Evolutionary conservation across 2,329 filamentous ascomycete genomes (phyloP).

Genomic region (Blumeria graminis): DNA sequence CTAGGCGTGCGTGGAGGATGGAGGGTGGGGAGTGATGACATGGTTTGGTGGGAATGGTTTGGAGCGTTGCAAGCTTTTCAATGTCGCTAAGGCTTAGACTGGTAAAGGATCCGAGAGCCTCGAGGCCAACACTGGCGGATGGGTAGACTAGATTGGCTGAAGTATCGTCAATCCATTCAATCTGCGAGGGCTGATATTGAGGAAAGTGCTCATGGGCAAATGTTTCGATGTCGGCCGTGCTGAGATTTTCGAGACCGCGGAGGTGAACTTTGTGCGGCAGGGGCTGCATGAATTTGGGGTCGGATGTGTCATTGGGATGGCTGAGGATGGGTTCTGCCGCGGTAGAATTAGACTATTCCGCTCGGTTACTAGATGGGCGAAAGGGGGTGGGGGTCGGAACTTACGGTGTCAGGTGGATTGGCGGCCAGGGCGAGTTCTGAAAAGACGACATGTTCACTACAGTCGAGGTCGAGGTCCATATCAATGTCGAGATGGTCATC

Average conservation of each 20-base stretch:
- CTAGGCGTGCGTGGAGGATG: conserved; percentile 46
- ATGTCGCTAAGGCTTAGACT: conserved; percentile 24
- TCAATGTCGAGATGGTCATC: not conserved
- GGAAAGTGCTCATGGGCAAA: conserved; percentile 48
- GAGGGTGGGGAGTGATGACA: conserved; percentile 43
- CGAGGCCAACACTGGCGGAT: conserved; percentile 25
- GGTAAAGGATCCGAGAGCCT: conserved; percentile 30
- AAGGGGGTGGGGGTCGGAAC: not conserved
- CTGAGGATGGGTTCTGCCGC: conserved; percentile 7
- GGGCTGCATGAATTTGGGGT: conserved; percentile 8
- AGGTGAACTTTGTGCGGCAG: conserved; percentile 29
- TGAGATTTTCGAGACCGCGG: conserved; percentile 58
- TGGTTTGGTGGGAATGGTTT: conserved; percentile 44
- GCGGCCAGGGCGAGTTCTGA: not conserved
- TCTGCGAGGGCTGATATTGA: conserved; percentile 26
- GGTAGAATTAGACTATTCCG: not conserved
- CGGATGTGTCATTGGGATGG: conserved; percentile 10
- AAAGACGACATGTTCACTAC: not conserved
- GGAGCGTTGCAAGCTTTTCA: conserved; percentile 31
- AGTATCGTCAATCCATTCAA: conserved; percentile 91
- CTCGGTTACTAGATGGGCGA: not conserved
- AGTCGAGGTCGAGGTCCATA: conserved; percentile 1
- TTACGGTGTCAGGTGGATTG: not conserved
- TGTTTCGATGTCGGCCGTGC: conserved; percentile 52
- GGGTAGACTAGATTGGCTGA: conserved; percentile 70